A percentile compares a stretch with the other conserved stretches of the same genome.
Evolutionary conservation across 345 rosid genomes (phyloP).

Genomic region (Lepidium didymum): DNA sequence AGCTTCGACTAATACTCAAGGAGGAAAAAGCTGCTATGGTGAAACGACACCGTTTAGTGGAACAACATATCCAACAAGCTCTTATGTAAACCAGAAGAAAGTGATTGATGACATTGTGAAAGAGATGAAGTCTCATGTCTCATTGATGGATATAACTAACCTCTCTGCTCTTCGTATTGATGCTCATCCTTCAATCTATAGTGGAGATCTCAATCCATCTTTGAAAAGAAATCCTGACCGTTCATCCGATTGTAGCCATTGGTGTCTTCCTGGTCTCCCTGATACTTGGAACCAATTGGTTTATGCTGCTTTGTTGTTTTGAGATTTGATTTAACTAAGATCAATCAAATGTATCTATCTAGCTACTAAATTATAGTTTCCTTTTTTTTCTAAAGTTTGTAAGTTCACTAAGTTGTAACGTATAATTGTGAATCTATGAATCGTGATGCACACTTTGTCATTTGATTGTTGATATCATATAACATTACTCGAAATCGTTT

Average conservation of each 20-base stretch:
- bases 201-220: constrained; percentile 62
- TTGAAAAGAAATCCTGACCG: constrained; percentile 59
- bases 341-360: constrained; percentile 25
- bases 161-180: constrained; percentile 85
- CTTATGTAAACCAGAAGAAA: constrained; percentile 59
- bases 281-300: constrained; percentile 92
- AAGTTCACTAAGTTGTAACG: constrained; percentile 8
- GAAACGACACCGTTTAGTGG: constrained; percentile 63
- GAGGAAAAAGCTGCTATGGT: constrained; percentile 63
- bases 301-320: constrained; percentile 54
- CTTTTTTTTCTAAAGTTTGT: not conserved
- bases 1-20: constrained; percentile 19
- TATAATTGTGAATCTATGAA: constrained; percentile 6
- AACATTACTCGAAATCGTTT: not conserved
- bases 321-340: not conserved
- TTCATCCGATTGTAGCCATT: constrained; percentile 96
- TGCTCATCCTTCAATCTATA: constrained; percentile 89
- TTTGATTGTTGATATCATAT: not conserved
- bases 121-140: constrained; percentile 46
- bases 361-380: constrained; percentile 8
- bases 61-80: constrained; percentile 46
- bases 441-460: not conserved
- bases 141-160: constrained; percentile 72
- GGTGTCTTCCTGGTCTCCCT: constrained; percentile 99
- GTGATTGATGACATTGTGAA: constrained; percentile 53